Evolutionary conservation across 75 land plant genomes (phyloP).

Genomic region (Selaginella moellendorffii): DNA sequence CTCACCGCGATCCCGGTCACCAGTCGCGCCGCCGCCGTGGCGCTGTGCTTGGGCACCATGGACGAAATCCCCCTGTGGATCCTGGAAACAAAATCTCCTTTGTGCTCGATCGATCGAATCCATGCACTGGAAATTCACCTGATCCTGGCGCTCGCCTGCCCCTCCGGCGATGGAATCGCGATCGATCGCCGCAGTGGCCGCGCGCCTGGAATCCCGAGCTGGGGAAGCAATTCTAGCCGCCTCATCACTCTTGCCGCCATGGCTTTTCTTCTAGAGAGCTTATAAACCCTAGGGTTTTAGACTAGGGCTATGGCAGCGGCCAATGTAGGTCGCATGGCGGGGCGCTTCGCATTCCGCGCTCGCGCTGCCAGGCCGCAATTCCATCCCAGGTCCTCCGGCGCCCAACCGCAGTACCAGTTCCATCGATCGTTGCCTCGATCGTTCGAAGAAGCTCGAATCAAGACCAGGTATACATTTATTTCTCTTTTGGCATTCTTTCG

Average conservation of each 20-base stretch:
- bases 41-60: neutral
- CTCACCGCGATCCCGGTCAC: neutral
- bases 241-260: too few relatives aligned
- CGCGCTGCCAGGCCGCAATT: neutral
- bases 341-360: neutral
- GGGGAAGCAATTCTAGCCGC: too few relatives aligned
- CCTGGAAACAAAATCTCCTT: too few relatives aligned
- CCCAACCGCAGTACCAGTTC: neutral
- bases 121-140: too few relatives aligned
- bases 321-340: too few relatives aligned
- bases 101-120: too few relatives aligned
- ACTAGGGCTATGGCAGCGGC: neutral
- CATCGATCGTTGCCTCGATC: neutral
- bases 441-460: neutral
- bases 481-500: neutral
- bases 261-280: too few relatives aligned
- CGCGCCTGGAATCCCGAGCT: too few relatives aligned
- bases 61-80: too few relatives aligned
- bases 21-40: neutral
- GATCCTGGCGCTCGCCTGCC: too few relatives aligned
- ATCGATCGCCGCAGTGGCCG: too few relatives aligned
- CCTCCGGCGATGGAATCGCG: too few relatives aligned
- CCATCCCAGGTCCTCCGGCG: neutral
- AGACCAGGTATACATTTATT: neutral
- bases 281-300: constrained; percentile 1